These are phyloP conservation scores for Fusarium ramigenum DNA, from an alignment of 2,329 filamentous ascomycete species.

Conservation along the genomic window DNA sequence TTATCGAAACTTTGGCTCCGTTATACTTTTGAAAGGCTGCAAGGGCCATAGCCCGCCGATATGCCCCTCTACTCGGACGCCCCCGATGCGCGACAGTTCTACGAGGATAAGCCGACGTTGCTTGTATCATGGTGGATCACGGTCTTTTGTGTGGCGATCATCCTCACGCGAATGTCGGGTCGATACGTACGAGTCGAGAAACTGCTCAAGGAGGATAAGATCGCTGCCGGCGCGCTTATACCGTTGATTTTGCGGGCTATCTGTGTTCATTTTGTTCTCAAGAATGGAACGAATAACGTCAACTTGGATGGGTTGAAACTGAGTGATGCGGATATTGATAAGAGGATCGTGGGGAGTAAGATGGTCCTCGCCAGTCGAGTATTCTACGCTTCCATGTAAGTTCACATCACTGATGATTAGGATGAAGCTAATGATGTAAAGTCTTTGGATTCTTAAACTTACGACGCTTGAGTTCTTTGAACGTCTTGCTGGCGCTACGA, in stretches of 20 bases:
- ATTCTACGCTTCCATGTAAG: conserved; percentile 86
- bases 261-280: conserved; percentile 80
- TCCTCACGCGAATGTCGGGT: conserved; percentile 77
- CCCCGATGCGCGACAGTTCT: conserved; percentile 54
- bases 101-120: conserved; percentile 80
- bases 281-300: conserved; percentile 92
- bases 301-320: conserved; percentile 51
- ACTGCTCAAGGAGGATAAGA: conserved; percentile 86
- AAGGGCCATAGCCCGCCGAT: conserved; percentile 37
- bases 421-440: conserved; percentile 48
- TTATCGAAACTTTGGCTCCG: neutral
- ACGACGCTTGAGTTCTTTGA: conserved; percentile 91
- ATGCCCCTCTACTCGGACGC: conserved; percentile 66
- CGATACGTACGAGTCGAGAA: conserved; percentile 84
- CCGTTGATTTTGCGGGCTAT: conserved; percentile 83
- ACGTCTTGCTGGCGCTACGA: conserved; percentile 81
- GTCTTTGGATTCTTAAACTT: conserved; percentile 89
- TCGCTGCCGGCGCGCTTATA: conserved; percentile 79
- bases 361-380: conserved; percentile 83
- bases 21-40: neutral
- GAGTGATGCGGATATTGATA: conserved; percentile 54
- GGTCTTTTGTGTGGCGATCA: conserved; percentile 79
- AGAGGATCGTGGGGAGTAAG: conserved; percentile 75
- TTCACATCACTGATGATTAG: conserved; percentile 24
- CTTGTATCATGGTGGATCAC: conserved; percentile 95